Evolutionary conservation across 257 asterid genomes (phyloP), one percentile per base, ranked within the genome.

Genomic region (Fraxinus cuspidata): DNA sequence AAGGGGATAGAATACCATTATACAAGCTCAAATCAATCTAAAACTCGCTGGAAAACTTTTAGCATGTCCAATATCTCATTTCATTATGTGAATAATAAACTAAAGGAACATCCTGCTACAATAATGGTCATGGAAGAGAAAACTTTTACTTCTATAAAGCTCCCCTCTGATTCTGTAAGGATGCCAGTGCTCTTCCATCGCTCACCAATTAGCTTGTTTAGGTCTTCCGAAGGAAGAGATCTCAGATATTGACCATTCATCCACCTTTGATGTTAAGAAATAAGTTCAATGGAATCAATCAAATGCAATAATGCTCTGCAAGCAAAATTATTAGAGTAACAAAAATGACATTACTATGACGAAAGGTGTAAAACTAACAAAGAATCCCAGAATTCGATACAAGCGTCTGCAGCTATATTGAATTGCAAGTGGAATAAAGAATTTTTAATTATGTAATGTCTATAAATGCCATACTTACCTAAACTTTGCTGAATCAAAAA

Each of bases 231-330:
- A 51, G 97, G 93, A 81, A 94, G 96, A 69, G 92, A 84, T 87
- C 89, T 88, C 95, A 92, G 87, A 88, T 94, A 87, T 78, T 91
- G 96, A 69, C 99, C 99, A 83, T 91, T 94, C 98, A 94, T 92
- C 99, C 99, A 94, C 91, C 99, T 94, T 82, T 79, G 83, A 72
- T 71, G 71, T 81, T 69, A 73, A 88, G 70, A 83, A 78, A 78
- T 32, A 74, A 42, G 83, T 40, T 63, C 32, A 72, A 70, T 25
- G 70, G 60, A 70, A 78, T 77, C 70, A 73, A 78, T 27, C 51
- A 27, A 74, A 53, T 73, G 51, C 23, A 73, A 64, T 58, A 65
- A 82, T 58, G 56, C 40, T 70, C 84, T 60, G 60, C 79, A 31
- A 79, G 76, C 66, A 70, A 40, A 35, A 60, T 70, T 23, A 63